Evolutionary conservation across 2,329 filamentous ascomycete species (phyloP).

Genomic region (Fusarium cyanostomum): DNA sequence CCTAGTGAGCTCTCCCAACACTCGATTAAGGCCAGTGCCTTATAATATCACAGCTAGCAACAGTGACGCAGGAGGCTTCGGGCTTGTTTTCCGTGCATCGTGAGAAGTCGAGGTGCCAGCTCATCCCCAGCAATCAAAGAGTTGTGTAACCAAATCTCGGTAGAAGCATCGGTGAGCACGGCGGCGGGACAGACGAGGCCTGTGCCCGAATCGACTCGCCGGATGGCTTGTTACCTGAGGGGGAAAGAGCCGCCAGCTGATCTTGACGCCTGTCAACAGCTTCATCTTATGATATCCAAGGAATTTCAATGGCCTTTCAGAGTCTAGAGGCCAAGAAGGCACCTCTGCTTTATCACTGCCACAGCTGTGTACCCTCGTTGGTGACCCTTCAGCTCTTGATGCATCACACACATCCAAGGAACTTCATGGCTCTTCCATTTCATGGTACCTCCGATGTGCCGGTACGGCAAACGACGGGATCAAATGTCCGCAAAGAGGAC

Average conservation of each 20-base stretch:
- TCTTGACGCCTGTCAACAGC: background rate
- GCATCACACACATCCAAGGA: background rate
- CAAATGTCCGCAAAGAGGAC: conserved; percentile 60
- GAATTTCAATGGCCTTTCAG: background rate
- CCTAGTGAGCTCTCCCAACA: background rate
- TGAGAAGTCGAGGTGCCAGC: conserved; percentile 23
- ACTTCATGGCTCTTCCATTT: conserved; percentile 42
- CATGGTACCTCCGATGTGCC: conserved; percentile 59
- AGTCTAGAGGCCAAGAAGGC: background rate
- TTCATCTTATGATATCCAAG: no score
- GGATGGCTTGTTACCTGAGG: background rate
- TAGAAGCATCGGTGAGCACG: conserved; percentile 33
- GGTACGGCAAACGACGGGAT: conserved; percentile 67
- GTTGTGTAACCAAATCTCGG: conserved; percentile 31
- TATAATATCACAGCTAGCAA: background rate
- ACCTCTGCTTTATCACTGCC: background rate
- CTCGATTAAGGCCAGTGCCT: background rate
- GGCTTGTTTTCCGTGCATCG: conserved; percentile 15
- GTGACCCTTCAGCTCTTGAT: background rate
- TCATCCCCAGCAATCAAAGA: conserved; percentile 18
- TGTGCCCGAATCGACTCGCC: background rate
- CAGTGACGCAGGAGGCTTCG: conserved; percentile 17
- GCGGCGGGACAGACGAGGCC: conserved; percentile 4
- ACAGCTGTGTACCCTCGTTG: no score
- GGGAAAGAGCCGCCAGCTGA: background rate